Evolutionary conservation across 306 rosid genomes (phyloP), one percentile per base, ranked within the genome.

Genomic region (Cyamopsis tetragonoloba): DNA sequence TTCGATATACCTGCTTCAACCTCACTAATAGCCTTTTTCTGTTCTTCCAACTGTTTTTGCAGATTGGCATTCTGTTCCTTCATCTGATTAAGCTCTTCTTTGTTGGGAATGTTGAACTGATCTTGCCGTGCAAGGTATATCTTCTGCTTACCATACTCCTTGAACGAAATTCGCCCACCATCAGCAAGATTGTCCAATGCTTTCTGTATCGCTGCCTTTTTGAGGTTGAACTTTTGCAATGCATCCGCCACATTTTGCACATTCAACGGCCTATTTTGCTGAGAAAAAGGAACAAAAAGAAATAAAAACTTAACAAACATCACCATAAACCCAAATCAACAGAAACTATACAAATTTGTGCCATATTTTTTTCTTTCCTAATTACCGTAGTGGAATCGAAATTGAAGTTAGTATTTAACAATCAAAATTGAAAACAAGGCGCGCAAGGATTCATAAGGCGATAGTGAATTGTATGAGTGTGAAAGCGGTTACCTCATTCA

Each of bases 101-200:
- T 79, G 54, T 83, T 83, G 1, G 89, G 97, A 74, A 93, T 84
- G 15, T 82, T 70, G 32, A 93, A 88, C 44, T 83, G 91, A 78
- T 93, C 97, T 76, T 93, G 97, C 41, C 90, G 85, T 39, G 97
- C 91, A 9, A 93, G 37, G 70, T 93, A 93, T 64, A 93, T 83
- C 88, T 88, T 93, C 90, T 93, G 99, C 82, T 93, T 93, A 8
- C 99, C 99, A 55, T 88, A 88, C 79, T 93, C 99, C 83, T 93
- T 93, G 73, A 90, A 93, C 1, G 90, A 90, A 80, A 93, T 86
- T 17, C 68, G 74, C 5, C 86, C 88, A 6, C 79, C 60, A 42
- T 93, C 97, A 23, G 90, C 87, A 11, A 93, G 96, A 46, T 28
- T 60, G 59, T 93, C 99, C 90, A 93, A 77, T 9, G 88, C 83